Evolutionary conservation across 495 filamentous ascomycete genomes (phyloP).

Genomic region (Jackrogersella minutella): DNA sequence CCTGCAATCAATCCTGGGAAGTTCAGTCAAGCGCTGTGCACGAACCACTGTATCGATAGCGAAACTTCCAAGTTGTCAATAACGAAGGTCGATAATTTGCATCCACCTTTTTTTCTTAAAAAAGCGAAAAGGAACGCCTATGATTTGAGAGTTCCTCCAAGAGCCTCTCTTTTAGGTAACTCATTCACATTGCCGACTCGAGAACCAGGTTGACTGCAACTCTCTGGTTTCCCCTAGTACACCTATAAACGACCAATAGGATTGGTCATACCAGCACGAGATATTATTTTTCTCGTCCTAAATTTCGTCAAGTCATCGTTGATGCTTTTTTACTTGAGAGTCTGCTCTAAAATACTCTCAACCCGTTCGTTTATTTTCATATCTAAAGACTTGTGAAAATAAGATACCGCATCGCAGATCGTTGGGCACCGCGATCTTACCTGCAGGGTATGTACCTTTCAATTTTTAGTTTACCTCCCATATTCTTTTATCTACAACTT

Average conservation of each 20-base stretch:
- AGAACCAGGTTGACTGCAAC: too few relatives aligned
- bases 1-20: constrained; percentile 20
- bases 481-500: neutral
- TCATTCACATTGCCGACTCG: constrained; percentile 2
- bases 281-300: neutral
- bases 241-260: neutral
- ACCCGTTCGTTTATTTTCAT: constrained; percentile 10
- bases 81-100: neutral
- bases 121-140: neutral
- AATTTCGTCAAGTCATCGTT: neutral
- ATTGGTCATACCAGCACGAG: neutral
- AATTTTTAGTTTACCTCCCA: constrained; percentile 5
- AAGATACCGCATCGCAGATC: constrained; percentile 29
- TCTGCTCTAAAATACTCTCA: neutral
- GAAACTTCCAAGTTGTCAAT: neutral
- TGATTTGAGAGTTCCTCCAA: constrained; percentile 4
- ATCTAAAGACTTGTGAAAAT: constrained; percentile 7
- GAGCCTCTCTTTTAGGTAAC: constrained; percentile 23
- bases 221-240: neutral
- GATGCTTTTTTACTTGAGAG: neutral
- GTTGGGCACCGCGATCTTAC: constrained; percentile 34
- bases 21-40: constrained; percentile 26
- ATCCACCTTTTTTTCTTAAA: constrained; percentile 1
- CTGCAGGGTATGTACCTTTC: constrained; percentile 36
- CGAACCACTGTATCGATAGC: constrained; percentile 14